phyloP scores from a whole-genome alignment of 192 early-diverging fungal genomes.

The Obelidium mucronatum region DNA sequence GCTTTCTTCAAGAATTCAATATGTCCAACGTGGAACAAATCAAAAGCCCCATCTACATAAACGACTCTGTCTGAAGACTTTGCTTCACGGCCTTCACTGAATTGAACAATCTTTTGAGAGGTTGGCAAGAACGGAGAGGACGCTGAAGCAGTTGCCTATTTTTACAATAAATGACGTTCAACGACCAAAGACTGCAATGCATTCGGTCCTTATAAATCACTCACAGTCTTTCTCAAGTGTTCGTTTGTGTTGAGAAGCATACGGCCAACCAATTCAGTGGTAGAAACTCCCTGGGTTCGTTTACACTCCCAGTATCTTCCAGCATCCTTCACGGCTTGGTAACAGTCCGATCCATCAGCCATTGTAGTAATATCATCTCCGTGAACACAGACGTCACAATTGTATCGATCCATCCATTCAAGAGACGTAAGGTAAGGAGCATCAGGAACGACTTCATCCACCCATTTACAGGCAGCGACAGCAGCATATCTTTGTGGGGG shows the following conservation, averaged over 20 bases:
- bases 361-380: constrained; percentile 98
- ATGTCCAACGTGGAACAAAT: constrained; percentile 95
- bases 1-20: constrained; percentile 91
- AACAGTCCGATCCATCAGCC: constrained; percentile 97
- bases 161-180: background rate
- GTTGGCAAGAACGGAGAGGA: constrained; percentile 92
- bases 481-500: constrained; percentile 78
- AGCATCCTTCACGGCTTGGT: constrained; percentile 94
- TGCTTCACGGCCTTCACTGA: constrained; percentile 84
- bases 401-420: constrained; percentile 83
- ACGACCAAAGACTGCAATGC: background rate
- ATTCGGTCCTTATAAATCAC: too few relatives aligned
- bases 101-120: constrained; percentile 86
- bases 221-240: constrained; percentile 16
- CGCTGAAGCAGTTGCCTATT: constrained; percentile 51
- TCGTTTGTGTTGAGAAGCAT: constrained; percentile 85
- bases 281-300: constrained; percentile 93
- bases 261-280: constrained; percentile 94
- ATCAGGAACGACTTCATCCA: constrained; percentile 88
- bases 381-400: constrained; percentile 95
- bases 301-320: constrained; percentile 95
- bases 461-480: constrained; percentile 97
- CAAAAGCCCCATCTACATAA: constrained; percentile 97
- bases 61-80: constrained; percentile 79
- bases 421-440: constrained; percentile 93